phyloP scores from a whole-genome alignment of 305 asterid genomes.

The Andrographis paniculata region DNA sequence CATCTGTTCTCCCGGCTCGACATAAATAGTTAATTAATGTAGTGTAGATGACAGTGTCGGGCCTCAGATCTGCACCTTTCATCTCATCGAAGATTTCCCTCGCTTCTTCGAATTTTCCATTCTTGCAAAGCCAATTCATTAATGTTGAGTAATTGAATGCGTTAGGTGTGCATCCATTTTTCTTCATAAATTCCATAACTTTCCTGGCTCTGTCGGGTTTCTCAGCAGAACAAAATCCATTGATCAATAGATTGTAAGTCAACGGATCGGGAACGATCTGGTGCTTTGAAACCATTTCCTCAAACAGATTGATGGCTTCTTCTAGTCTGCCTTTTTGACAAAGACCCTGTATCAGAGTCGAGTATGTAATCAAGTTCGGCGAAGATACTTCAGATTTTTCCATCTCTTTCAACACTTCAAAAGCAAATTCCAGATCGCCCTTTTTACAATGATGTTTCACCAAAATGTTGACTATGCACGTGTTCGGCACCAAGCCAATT shows the following conservation, averaged over 20 bases:
- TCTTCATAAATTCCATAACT: conserved; percentile 72
- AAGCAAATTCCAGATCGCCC: conserved; percentile 62
- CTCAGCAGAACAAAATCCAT: conserved; percentile 61
- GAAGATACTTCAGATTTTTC: conserved; percentile 45
- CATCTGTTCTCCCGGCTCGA: too few relatives aligned
- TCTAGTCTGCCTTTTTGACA: conserved; percentile 54
- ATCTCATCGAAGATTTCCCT: too few relatives aligned
- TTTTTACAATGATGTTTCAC: conserved; percentile 76
- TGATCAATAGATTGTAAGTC: conserved; percentile 67
- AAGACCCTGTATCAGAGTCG: conserved; percentile 75
- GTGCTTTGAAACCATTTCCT: conserved; percentile 78
- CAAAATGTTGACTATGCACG: conserved; percentile 86
- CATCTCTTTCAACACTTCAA: conserved; percentile 72
- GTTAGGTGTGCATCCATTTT: conserved; percentile 78
- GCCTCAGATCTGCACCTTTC: too few relatives aligned
- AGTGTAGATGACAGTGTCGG: conserved; percentile 24
- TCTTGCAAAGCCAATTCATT: conserved; percentile 56
- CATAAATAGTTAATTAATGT: too few relatives aligned
- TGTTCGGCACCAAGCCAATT: conserved; percentile 59
- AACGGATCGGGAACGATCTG: conserved; percentile 72
- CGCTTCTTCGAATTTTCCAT: too few relatives aligned
- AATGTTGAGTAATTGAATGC: conserved; percentile 57
- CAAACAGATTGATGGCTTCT: conserved; percentile 62
- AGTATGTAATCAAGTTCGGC: conserved; percentile 84
- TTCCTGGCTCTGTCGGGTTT: conserved; percentile 57